Base-by-base conservation (phyloP, 169 alveolate genomes). In the Plasmodium vivax region DNA sequence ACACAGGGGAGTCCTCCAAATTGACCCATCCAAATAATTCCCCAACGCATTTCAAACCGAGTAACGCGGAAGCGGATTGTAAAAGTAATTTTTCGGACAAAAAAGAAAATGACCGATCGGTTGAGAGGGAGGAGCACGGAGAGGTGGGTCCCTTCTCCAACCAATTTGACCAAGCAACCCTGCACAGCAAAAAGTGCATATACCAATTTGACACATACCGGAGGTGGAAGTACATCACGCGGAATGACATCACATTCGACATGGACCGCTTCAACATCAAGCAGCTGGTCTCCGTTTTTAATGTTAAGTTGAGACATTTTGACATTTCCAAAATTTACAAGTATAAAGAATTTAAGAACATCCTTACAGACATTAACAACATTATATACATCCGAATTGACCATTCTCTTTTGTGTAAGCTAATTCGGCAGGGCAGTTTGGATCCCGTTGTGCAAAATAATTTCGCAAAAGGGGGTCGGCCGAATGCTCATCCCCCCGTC, bases 271-370 rank as follows among this genome's bases (percentile, higher is more conserved):
- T 88, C 9, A 9, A 80, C 54, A 80, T 88, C 73, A 77, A 88
- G 34, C 94, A 88, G 54, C 83, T 88, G 2, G 94, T 88, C 34
- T 54, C 84, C 51, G 94, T 88, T 36, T 88, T 88, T 88, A 88
- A 80, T 43, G 54, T 88, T 36, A 56, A 88, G 82, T 81, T 88
- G 82, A 88, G 54, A 41, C 38, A 88, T 80, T 88, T 88, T 73
- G 91, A 88, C 12, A 81, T 88, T 41, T 19, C 73, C 30, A 56
- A 45, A 80, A 79, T 88, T 45, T 88, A 62, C 72, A 79, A 51
- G 14, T 88, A 88, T 88, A 32, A 27, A 19, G 94, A 88, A 88
- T 88, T 88, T 80, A 88, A 88, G 72, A 88, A 88, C 45, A 88
- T 88, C 30, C 16, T 81, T 62, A 88, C 82, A 30, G 94, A 88